These are phyloP conservation scores for Neonectria hederae DNA, from an alignment of 2,329 filamentous ascomycete species.

Conservation along the genomic window DNA sequence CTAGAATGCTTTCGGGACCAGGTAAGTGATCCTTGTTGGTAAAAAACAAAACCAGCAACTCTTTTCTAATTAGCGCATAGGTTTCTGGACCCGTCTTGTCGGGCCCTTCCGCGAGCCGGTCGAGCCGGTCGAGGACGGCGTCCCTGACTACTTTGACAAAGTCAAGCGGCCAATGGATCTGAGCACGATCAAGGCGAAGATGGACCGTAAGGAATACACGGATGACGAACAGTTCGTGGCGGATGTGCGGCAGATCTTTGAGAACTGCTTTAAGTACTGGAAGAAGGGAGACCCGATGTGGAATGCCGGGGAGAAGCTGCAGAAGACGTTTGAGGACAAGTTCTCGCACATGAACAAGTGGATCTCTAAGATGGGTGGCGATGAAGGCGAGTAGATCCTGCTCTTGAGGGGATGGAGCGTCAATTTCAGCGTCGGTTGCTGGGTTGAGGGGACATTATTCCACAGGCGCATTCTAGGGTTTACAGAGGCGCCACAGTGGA, in stretches of 20 bases:
- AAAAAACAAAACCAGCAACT: background rate
- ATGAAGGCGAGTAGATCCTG: slow-evolving; percentile 44
- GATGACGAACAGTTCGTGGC: slow-evolving; percentile 62
- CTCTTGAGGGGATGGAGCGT: background rate
- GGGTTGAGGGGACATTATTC: background rate
- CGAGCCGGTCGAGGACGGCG: slow-evolving; percentile 63
- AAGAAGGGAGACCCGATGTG: slow-evolving; percentile 64
- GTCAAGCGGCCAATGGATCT: slow-evolving; percentile 71
- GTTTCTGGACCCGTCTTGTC: slow-evolving; percentile 73
- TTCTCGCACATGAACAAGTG: slow-evolving; percentile 68
- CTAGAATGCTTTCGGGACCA: slow-evolving; percentile 69
- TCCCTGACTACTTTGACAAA: slow-evolving; percentile 70
- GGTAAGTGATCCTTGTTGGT: slow-evolving; percentile 50
- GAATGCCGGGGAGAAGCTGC: slow-evolving; percentile 63
- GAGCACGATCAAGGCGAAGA: slow-evolving; percentile 67
- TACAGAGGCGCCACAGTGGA: background rate
- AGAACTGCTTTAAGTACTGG: slow-evolving; percentile 73
- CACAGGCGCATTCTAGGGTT: background rate
- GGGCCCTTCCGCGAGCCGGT: slow-evolving; percentile 70
- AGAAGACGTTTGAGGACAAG: slow-evolving; percentile 68
- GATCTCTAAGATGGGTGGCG: slow-evolving; percentile 62
- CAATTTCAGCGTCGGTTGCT: background rate
- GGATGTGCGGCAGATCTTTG: slow-evolving; percentile 70
- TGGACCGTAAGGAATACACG: slow-evolving; percentile 63
- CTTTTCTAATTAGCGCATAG: slow-evolving; percentile 46